These are phyloP conservation scores for Fusarium sp. DNA, from an alignment of 2,329 filamentous ascomycete species.

Conservation along the genomic window DNA sequence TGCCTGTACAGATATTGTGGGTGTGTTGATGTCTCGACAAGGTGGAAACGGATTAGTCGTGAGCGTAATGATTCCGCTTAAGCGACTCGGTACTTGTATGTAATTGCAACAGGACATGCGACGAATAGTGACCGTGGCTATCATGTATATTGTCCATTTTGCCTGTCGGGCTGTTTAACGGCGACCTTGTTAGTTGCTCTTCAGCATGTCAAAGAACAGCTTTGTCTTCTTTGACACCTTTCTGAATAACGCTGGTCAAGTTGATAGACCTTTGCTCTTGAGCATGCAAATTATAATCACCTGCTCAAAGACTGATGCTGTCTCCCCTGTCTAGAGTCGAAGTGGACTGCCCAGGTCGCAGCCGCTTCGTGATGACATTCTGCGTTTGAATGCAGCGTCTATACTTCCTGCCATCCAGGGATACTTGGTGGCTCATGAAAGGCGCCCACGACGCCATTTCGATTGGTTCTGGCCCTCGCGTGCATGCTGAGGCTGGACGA, in stretches of 20 bases:
- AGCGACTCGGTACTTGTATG: not conserved
- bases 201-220: not conserved
- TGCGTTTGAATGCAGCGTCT: constrained; percentile 6
- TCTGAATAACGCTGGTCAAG: not conserved
- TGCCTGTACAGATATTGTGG: not conserved
- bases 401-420: constrained; percentile 6
- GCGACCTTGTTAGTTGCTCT: not conserved
- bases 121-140: not conserved
- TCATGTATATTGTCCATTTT: not conserved
- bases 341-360: not conserved
- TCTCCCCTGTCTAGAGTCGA: constrained; percentile 14
- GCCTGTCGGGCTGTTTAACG: not conserved
- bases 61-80: not conserved
- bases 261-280: not conserved
- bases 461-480: constrained; percentile 34
- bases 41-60: not conserved
- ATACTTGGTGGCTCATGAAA: constrained; percentile 3
- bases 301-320: constrained; percentile 4
- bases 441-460: constrained; percentile 12
- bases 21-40: not conserved
- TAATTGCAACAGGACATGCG: not conserved
- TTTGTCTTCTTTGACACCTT: constrained; percentile 1
- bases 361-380: not conserved
- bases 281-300: constrained; percentile 29
- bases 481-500: constrained; percentile 36